Conservation (phyloP, 129 eudicot species). For the Ambrosia trifida region DNA sequence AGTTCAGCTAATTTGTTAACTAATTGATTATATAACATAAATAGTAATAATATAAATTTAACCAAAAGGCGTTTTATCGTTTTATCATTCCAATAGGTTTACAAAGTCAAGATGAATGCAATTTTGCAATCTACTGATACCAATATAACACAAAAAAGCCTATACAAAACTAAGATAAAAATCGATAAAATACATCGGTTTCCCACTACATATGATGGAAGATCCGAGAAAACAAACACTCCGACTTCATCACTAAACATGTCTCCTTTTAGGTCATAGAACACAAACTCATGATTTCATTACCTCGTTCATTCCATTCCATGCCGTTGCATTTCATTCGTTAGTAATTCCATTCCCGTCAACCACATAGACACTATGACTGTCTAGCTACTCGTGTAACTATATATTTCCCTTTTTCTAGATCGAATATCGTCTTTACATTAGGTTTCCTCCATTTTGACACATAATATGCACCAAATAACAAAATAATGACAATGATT, state of each 20-base stretch:
- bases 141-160: slow-evolving; percentile 4
- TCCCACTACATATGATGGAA: slow-evolving; percentile 24
- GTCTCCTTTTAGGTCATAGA: slow-evolving; percentile 20
- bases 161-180: slow-evolving; percentile 10
- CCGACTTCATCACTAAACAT: slow-evolving; percentile 16
- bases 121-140: neutral
- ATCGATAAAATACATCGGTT: slow-evolving; percentile 30
- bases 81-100: slow-evolving; percentile 1
- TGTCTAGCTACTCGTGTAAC: slow-evolving; percentile 74
- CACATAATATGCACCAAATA: slow-evolving; percentile 46
- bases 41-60: neutral
- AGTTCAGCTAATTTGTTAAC: too few relatives aligned
- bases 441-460: slow-evolving; percentile 73
- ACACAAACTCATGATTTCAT: slow-evolving; percentile 9
- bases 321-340: neutral
- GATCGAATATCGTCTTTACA: slow-evolving; percentile 84
- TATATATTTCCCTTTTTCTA: slow-evolving; percentile 93
- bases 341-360: neutral
- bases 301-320: neutral
- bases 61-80: neutral
- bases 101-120: neutral
- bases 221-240: slow-evolving; percentile 26
- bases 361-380: slow-evolving; percentile 36
- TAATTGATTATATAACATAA: neutral
- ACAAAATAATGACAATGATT: slow-evolving; percentile 37